Conservation (phyloP, 1,284 basidiomycete species). For the Fistulinella staudtii region DNA sequence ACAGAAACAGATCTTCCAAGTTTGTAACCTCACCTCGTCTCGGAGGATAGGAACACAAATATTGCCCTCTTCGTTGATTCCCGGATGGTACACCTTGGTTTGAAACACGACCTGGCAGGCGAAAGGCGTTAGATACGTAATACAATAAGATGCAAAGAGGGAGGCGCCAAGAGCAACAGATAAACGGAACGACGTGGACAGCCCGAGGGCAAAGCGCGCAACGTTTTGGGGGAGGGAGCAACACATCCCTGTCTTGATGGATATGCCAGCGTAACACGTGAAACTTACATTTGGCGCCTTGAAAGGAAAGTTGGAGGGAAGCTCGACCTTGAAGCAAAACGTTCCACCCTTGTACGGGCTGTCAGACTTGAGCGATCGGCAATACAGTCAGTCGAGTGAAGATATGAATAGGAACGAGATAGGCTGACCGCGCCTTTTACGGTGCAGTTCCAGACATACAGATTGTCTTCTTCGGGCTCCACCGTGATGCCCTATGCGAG, state of each 20-base stretch:
- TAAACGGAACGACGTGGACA: conserved; percentile 4
- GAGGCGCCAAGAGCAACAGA: conserved; percentile 1
- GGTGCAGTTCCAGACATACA: conserved; percentile 74
- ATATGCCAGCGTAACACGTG: conserved; percentile 5
- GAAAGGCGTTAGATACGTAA: conserved; percentile 25
- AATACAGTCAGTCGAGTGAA: conserved; percentile 6
- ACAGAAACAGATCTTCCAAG: background rate
- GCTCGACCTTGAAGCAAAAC: conserved; percentile 69
- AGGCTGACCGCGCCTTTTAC: conserved; percentile 72
- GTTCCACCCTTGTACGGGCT: conserved; percentile 85
- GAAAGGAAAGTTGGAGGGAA: conserved; percentile 84
- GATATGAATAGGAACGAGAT: conserved; percentile 3
- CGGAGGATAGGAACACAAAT: conserved; percentile 80
- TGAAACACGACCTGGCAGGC: conserved; percentile 69
- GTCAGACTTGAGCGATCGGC: conserved; percentile 51
- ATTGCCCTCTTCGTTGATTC: conserved; percentile 85
- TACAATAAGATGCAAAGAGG: conserved; percentile 4
- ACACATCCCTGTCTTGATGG: conserved; percentile 2
- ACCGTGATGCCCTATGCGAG: conserved; percentile 54
- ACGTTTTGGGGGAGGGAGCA: conserved; percentile 25
- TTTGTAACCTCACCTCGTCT: conserved; percentile 63
- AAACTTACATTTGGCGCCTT: conserved; percentile 74
- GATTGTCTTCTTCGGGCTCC: conserved; percentile 65
- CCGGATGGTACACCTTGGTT: conserved; percentile 91
- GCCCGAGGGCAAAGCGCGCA: conserved; percentile 12